Base-by-base conservation (phyloP, 2,329 filamentous ascomycete species). In the Diaporthe aspalathi region DNA sequence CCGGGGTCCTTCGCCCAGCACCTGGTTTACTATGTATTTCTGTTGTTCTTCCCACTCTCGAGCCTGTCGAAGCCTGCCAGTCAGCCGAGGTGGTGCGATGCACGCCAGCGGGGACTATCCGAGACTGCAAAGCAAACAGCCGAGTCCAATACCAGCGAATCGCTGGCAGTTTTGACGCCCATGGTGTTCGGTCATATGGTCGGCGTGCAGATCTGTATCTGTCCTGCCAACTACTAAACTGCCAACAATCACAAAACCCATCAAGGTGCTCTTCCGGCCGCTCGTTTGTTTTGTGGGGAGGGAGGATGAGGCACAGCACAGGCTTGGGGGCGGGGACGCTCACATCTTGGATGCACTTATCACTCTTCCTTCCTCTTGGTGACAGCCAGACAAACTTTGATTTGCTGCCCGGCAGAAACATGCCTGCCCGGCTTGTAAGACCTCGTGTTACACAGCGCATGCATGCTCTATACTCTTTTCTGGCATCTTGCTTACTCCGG, bases 61-160 rank as follows among this genome's bases (percentile, higher is more conserved):
- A 27, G 24, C 24, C 47, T 17, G 9, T 20, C 38, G 24, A n/a
- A 62, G 38, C 5, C 20, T 49, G 40, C 45, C 54, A 56, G 35
- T 60, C n/a, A n/a, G 27, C 56, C 29, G 40, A 29, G 43, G 22
- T 60, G 53, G 67, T 49, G 35, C 35, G 29, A 50, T 68, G 67
- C 67, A 68, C 67, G 45, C 56, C 50, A 45, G 67, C 67, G 67
- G 67, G 24, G 40, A 68, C 67, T 52, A 60, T 60, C 67, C 67
- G 43, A 68, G 20, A 47, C 29, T 65, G 60, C 60, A 50, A 24
- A 50, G 45, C 45, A 38, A 38, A 50, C 60, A 43, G 43, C 45
- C 20, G 29, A 24, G 45, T 24, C 29, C 43, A 50, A 49, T 12
- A 38, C 27, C 60, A 57, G 53, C 67, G 53, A 60, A 68, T 32